These are phyloP conservation scores for Mortierella sp. DNA, from an alignment of 371 early-diverging fungal genomes.

Conservation along the genomic window DNA sequence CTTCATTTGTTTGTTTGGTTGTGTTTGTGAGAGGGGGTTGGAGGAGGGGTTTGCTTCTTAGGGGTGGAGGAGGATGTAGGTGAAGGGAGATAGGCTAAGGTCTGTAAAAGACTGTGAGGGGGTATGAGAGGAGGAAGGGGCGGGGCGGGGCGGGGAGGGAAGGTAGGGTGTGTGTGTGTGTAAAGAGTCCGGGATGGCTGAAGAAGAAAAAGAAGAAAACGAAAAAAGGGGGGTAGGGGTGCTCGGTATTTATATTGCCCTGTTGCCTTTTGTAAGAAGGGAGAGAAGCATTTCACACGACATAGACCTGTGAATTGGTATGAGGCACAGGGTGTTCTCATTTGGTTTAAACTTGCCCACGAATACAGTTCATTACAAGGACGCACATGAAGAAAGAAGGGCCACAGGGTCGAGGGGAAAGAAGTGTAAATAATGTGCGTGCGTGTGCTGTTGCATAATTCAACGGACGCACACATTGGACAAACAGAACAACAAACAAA, in stretches of 20 bases:
- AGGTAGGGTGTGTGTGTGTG: background rate
- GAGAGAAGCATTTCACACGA: background rate
- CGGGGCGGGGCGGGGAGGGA: background rate
- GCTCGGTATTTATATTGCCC: background rate
- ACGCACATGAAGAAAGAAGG: background rate
- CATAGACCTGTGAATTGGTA: background rate
- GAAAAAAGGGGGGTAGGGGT: background rate
- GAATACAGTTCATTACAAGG: background rate
- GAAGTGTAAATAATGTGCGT: background rate
- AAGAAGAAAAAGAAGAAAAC: background rate
- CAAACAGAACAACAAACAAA: background rate
- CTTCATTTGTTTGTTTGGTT: slow-evolving; percentile 38
- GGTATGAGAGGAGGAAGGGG: background rate
- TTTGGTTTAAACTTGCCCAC: background rate
- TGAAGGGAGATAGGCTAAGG: background rate
- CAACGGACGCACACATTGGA: background rate
- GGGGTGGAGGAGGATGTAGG: background rate
- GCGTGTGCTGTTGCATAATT: background rate
- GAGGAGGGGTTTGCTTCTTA: background rate
- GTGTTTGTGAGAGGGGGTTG: no score
- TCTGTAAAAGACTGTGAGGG: slow-evolving; percentile 25
- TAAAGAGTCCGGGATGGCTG: slow-evolving; percentile 10
- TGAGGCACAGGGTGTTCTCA: background rate
- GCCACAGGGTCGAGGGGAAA: background rate
- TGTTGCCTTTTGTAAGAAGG: no score